Conservation (phyloP, 345 rosid species). For the Gossypium thurberi region DNA sequence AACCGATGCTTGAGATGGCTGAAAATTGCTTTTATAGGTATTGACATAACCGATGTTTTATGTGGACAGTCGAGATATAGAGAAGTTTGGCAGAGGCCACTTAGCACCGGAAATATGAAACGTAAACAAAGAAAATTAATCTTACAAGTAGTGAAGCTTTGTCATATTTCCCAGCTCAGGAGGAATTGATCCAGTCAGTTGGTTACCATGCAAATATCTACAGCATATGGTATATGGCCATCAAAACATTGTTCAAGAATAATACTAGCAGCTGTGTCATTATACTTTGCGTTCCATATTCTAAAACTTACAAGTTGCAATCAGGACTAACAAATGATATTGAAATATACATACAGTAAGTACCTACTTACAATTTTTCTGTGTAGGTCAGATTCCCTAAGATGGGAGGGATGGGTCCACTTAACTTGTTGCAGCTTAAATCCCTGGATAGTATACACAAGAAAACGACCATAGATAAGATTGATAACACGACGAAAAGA, state of each 20-base stretch:
- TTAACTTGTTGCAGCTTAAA: constrained; percentile 76
- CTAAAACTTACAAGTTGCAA: neutral
- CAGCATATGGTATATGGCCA: constrained; percentile 6
- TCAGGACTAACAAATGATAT: neutral
- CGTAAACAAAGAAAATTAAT: neutral
- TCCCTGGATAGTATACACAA: constrained; percentile 41
- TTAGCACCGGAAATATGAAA: neutral
- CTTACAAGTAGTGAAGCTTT: constrained; percentile 88
- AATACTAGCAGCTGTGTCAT: neutral
- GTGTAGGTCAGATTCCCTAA: constrained; percentile 84
- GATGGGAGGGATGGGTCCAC: constrained; percentile 85
- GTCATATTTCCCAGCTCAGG: constrained; percentile 98
- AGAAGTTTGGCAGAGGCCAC: neutral
- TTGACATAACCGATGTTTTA: neutral
- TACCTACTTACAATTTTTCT: constrained; percentile 69
- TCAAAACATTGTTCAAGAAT: neutral
- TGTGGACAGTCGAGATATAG: neutral
- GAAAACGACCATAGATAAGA: constrained; percentile 8
- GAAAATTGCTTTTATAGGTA: neutral
- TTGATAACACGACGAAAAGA: neutral
- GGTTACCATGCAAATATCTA: constrained; percentile 84
- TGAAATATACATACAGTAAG: neutral
- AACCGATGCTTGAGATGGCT: constrained; percentile 6
- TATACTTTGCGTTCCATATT: neutral
- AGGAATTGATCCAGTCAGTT: constrained; percentile 75